These are phyloP conservation scores for Eucalyptus curtisii DNA, from an alignment of 345 rosid species.

Conservation along the genomic window DNA sequence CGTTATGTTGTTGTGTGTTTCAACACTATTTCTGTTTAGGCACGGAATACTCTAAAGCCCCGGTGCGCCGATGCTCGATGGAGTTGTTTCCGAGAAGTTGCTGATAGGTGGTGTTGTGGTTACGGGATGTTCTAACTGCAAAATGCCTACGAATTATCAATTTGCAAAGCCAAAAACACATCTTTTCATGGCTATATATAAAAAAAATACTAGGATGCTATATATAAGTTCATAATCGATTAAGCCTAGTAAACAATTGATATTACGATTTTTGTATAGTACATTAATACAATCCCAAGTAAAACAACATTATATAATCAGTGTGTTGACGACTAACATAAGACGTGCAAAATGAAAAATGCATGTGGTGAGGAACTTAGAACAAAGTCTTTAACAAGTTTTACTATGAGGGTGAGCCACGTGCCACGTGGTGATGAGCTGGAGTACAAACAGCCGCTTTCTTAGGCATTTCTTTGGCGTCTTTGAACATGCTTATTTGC, in stretches of 20 bases:
- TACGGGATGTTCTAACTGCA: too few relatives aligned
- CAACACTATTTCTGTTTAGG: too few relatives aligned
- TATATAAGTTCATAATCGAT: not conserved
- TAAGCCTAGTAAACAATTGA: not conserved
- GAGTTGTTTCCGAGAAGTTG: too few relatives aligned
- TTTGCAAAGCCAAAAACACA: too few relatives aligned
- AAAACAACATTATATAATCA: not conserved
- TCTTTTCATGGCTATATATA: too few relatives aligned
- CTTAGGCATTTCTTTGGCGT: not conserved
- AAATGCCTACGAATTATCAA: too few relatives aligned
- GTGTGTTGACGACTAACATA: not conserved
- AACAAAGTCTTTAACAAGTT: not conserved
- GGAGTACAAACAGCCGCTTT: not conserved
- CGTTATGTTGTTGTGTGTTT: too few relatives aligned
- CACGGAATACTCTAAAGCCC: too few relatives aligned
- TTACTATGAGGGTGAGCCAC: not conserved
- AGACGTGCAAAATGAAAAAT: not conserved
- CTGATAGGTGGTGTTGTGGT: too few relatives aligned
- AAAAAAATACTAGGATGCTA: too few relatives aligned
- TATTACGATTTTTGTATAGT: not conserved
- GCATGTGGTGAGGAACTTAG: not conserved
- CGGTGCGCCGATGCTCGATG: too few relatives aligned
- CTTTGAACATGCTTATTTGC: not conserved
- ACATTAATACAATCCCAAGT: not conserved
- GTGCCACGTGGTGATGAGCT: not conserved